Conservation (phyloP, 345 rosid genomes). For the Populus davidiana region DNA sequence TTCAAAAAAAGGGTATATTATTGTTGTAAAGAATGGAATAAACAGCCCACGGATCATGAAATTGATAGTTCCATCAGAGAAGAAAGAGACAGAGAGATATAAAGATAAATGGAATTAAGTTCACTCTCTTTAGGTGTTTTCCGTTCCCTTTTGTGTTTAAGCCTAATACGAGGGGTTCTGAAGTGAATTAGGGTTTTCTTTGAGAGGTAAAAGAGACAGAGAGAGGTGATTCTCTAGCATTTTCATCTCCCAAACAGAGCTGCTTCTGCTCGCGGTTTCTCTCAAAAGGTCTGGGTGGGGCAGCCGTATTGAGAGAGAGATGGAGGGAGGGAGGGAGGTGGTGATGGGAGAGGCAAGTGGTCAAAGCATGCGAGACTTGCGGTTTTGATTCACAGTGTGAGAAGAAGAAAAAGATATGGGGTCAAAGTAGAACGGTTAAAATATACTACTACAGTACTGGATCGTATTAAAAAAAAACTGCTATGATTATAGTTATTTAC, state of each 20-base stretch:
- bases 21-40: constrained; percentile 15
- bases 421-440: not conserved
- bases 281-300: constrained; percentile 30
- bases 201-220: not conserved
- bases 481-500: too few relatives aligned
- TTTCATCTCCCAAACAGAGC: constrained; percentile 16
- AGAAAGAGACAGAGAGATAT: constrained; percentile 5
- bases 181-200: constrained; percentile 29
- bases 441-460: not conserved
- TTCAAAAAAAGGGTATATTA: constrained; percentile 21
- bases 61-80: constrained; percentile 23
- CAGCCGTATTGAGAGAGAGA: constrained; percentile 1
- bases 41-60: constrained; percentile 26
- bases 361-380: constrained; percentile 27
- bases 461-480: too few relatives aligned
- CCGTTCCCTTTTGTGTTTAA: constrained; percentile 5
- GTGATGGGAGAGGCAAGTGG: constrained; percentile 13
- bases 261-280: constrained; percentile 26
- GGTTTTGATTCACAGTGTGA: constrained; percentile 35
- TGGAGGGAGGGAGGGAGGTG: not conserved
- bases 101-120: constrained; percentile 1
- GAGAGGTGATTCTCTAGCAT: not conserved
- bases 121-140: not conserved
- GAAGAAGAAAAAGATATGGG: constrained; percentile 9
- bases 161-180: constrained; percentile 2